Base-by-base conservation (phyloP, 2,329 filamentous ascomycete genomes). In the Calonectria hawksworthii region DNA sequence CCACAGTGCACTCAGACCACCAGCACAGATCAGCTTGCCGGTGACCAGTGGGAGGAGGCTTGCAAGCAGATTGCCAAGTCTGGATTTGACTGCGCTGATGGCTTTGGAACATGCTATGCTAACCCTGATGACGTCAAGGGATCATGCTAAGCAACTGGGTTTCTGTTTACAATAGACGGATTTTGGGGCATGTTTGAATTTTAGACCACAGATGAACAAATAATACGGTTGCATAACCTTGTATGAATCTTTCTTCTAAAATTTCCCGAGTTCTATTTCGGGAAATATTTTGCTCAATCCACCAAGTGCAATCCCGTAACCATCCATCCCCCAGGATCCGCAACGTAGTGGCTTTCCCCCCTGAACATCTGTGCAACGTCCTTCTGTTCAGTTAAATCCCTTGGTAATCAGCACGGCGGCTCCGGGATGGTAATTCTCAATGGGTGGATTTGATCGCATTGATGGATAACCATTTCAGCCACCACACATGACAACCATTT, bases 11-110 rank as follows among this genome's bases (percentile, higher is more conserved):
- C 36, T 16, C 72, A 77, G 21, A 61, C 50, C 11, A 16, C 66
- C 5, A 28, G 73, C 1, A 75, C 76, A 7, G 78, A 72, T 2
- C 34, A 74, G 9, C n/a, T 80, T n/a, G 78, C 67, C 1, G 78
- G 78, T n/a, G 73, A 80, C 2, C 32, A 80, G 28, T 80, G 78
- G 78, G 78, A 80, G 68, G 78, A 75, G 6, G 76, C 78, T 2
- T 80, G 78, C 64, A 72, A 50, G 14, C 54, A 80, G 52, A 72
- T 76, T 21, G 76, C 78, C 0, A 34, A 72, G 16, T 61, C 70
- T 32, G 78, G 78, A 1, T 80, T 77, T 21, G 52, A 50, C 0
- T 80, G 78, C 3, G 70, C 78, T 0, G 76, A 80, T 51, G 78
- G 78, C 23, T 30, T 68, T 4, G 78, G 78, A 36, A 80, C 72